phyloP scores from a whole-genome alignment of 371 early-diverging fungal genomes.

The Mucor lusitanicus region DNA sequence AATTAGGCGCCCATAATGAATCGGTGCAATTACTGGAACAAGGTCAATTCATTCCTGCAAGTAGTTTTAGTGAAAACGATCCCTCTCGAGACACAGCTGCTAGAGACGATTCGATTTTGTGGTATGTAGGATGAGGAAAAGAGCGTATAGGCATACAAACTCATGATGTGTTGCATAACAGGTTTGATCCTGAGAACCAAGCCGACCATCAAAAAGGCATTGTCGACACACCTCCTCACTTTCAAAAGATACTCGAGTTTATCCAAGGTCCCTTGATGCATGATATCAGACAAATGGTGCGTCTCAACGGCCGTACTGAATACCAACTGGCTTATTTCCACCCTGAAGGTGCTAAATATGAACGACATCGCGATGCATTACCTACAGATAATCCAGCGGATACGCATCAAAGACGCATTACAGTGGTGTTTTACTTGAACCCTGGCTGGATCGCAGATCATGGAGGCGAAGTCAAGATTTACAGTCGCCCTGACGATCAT shows the following conservation, averaged over 20 bases:
- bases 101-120: conserved; percentile 62
- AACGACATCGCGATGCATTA: conserved; percentile 65
- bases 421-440: conserved; percentile 62
- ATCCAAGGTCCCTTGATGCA: conserved; percentile 43
- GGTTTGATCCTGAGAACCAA: conserved; percentile 24
- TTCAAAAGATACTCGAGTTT: conserved; percentile 39
- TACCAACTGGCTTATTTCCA: conserved; percentile 64
- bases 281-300: conserved; percentile 52
- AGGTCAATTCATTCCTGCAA: conserved; percentile 34
- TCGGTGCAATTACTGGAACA: conserved; percentile 27
- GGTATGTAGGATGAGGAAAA: conserved; percentile 24
- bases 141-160: neutral
- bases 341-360: conserved; percentile 62
- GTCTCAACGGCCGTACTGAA: conserved; percentile 56
- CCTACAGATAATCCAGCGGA: conserved; percentile 60
- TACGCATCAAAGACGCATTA: conserved; percentile 61
- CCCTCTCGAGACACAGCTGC: conserved; percentile 62
- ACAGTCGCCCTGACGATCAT: conserved; percentile 40
- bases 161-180: neutral
- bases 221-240: conserved; percentile 7
- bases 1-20: conserved; percentile 33
- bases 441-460: conserved; percentile 54
- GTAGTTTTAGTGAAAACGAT: conserved; percentile 36
- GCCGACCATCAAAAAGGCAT: conserved; percentile 4
- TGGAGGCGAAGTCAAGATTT: conserved; percentile 59